phyloP scores from a whole-genome alignment of 2,329 filamentous ascomycete species.

The Rutstroemia sp. region DNA sequence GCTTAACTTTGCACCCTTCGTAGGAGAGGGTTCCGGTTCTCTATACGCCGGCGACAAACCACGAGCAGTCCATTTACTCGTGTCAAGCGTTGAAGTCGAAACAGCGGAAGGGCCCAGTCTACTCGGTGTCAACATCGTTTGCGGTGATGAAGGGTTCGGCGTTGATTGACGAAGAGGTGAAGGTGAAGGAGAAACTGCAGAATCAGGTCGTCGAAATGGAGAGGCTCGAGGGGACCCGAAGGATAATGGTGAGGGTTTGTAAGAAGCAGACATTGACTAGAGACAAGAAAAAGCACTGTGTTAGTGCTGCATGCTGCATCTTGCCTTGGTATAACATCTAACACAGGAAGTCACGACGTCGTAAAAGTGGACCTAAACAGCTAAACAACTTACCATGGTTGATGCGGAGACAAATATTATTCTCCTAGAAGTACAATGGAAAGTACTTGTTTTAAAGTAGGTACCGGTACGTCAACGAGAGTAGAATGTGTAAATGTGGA shows the following conservation, averaged over 20 bases:
- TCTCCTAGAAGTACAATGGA: neutral
- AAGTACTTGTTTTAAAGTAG: neutral
- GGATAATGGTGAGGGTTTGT: constrained; percentile 65
- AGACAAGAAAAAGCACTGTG: neutral
- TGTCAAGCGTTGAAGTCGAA: constrained; percentile 31
- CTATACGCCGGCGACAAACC: constrained; percentile 28
- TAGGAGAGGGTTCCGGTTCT: constrained; percentile 30
- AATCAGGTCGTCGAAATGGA: constrained; percentile 55
- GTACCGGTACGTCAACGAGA: neutral
- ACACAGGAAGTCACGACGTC: constrained; percentile 5
- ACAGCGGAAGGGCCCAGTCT: constrained; percentile 32
- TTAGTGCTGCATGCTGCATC: constrained; percentile 3
- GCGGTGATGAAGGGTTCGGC: constrained; percentile 51
- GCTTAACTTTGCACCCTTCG: constrained; percentile 21
- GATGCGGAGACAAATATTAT: constrained; percentile 3
- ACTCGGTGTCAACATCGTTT: constrained; percentile 34
- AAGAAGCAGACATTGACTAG: constrained; percentile 36
- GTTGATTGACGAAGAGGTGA: constrained; percentile 55
- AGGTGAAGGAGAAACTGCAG: constrained; percentile 53
- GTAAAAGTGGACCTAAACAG: constrained; percentile 2
- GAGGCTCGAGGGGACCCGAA: constrained; percentile 65
- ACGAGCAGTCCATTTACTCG: constrained; percentile 25
- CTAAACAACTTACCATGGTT: constrained; percentile 9
- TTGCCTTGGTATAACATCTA: neutral
- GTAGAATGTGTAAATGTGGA: neutral